Evolutionary conservation across 768 basidiomycete genomes (phyloP), one percentile per base, ranked within the genome.

Genomic region (Boletus subparvulus): DNA sequence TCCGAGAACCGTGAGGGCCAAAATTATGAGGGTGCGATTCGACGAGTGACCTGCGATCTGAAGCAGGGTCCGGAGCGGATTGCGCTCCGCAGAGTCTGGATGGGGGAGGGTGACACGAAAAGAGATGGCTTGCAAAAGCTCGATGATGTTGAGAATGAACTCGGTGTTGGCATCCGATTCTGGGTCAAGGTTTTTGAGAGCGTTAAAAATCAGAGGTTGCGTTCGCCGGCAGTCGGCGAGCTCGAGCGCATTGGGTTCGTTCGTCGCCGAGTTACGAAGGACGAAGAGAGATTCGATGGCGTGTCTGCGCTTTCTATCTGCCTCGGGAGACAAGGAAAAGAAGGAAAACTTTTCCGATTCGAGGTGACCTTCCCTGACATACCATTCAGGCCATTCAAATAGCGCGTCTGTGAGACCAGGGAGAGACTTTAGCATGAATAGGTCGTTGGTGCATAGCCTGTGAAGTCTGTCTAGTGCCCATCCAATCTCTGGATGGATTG

Each of bases 381-480:
- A 95, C 86, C 86, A 89, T 66, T 90, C 86, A 3, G 94, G 93
- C 88, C 89, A 93, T 66, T 88, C 89, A 58, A 93, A 88, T 21
- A 98, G 77, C 6, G 87, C 88, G 63, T 93, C 88, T 26, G 90
- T 83, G 41, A 95, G 77, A 10, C 92, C 92, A 0, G 91, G 88
- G 49, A 91, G 85, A 35, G 78, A 76, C 39, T 78, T 79, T 55
- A 98, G 79, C 54, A 83, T 68, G 71, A 96, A 92, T 50, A 84
- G 77, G 49, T 94, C 92, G 63, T 90, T 88, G 62, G 81, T 80
- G 62, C 85, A 87, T n/a, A 92, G 78, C 19, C 90, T 83, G 59
- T 88, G 85, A 11, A 98, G 81, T 47, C 90, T 86, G 63, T 93
- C 88, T 39, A 99, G 81, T 19, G 94, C 91, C 90, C 93, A 98